Evolutionary conservation across 805 yeast genomes (phyloP), one percentile per base, ranked within the genome.

Genomic region (Cyberlindnera xylosilytica): DNA sequence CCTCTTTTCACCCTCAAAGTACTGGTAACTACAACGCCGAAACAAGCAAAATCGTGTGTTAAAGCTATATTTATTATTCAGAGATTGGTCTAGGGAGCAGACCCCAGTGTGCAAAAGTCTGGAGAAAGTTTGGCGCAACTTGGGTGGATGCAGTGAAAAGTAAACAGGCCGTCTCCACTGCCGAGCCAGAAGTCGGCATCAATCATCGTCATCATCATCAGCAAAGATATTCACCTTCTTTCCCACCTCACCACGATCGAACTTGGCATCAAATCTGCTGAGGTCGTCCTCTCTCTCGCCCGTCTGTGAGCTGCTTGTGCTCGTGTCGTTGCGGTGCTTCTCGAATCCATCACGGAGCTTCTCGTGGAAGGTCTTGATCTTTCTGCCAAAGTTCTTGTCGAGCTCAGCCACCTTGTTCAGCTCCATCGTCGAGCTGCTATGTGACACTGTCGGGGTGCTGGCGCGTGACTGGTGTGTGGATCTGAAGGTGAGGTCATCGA

Each of bases 401-500:
- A 52, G 24, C n/a, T 47, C 43, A 1, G 46, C 33, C 2, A 28
- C 26, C 16, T 27, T 19, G 9, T 17, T 28, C 31, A 52, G 17
- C 2, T 16, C 27, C n/a, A 31, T 17, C 2, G 41, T 5, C 3
- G 52, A 48, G 19, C 45, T 56, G 10, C 39, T 13, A 9, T 43
- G 37, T 1, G 58, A 51, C 3, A 51, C 13, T 1, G 44, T 20
- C 5, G 61, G 62, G 1, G 62, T 58, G 4, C 39, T 47, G 3
- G 19, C 11, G 3, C 38, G 38, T 1, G 61, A 55, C 71, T 78
- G 50, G 72, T 68, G 47, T 69, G 74, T 56, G 68, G 87, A 76
- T 46, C 86, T 67, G 28, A 73, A 58, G 27, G 77, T 79, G 44
- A 81, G 76, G 48, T 83, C 79, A 10, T 83, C 87, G 52, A 81